Base-by-base conservation (phyloP, 2,329 filamentous ascomycete species). In the Gnomoniopsis smithogilvyi region DNA sequence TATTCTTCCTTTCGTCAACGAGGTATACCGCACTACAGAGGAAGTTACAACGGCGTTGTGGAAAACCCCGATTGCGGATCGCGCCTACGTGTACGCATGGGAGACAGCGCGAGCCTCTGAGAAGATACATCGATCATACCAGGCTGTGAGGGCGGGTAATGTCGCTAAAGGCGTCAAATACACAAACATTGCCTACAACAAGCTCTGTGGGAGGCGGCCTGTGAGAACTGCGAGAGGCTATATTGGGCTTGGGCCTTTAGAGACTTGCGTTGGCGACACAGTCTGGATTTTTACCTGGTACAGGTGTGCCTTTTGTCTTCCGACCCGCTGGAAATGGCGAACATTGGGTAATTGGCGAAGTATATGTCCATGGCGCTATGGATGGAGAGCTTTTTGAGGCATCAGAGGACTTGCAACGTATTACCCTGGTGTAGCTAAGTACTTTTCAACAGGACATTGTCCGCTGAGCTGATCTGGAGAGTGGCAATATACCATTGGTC, bases 71-170 rank as follows among this genome's bases (percentile, higher is more conserved):
- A 24, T 51, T 21, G 50, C 21, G 17, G 33, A 51, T 22, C 50
- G 50, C 33, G 50, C 50, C 11, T 51, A 51, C 50, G 50, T 51
- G n/a, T 34, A 51, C 30, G 36, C 14, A 21, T 51, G 50, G 50
- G 50, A 51, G 36, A 36, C 50, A 26, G 50, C 50, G 2, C 50
- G 50, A 36, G 50, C 50, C n/a, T 41, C 50, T 24, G 30, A 21
- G 4, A 34, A 51, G 50, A 51, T 34, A 12, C n/a, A 30, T 30
- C 26, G 26, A 4, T 30, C 36, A 17, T 54, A 43, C n/a, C 12
- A 54, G 6, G 36, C 38, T 34, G 36, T 54, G 38, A 43, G 36
- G 7, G 38, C 24, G 21, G 51, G 22, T 8, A 36, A 54, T 19
- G 38, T 45, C 11, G 36, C 22, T 45, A 22, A 19, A 45, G 51